These are phyloP conservation scores for Chalciporus piperatus DNA, from an alignment of 768 basidiomycete species.

Conservation along the genomic window DNA sequence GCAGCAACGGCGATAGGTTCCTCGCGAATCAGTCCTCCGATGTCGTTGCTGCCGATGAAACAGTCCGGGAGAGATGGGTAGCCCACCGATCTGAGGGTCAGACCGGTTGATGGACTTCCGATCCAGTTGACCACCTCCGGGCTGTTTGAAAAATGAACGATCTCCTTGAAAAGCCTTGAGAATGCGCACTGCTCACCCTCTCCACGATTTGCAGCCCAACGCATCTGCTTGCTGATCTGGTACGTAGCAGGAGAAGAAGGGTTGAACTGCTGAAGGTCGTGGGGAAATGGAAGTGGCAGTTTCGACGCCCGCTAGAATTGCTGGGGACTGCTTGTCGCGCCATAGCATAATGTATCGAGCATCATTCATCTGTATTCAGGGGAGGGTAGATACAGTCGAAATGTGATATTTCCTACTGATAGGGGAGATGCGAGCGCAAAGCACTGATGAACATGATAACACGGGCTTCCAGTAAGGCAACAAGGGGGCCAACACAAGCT, in stretches of 20 bases:
- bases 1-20: not conserved
- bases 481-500: not conserved
- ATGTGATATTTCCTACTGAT: no score
- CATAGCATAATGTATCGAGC: not conserved
- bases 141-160: not conserved
- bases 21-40: not conserved
- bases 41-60: not conserved
- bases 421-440: not conserved
- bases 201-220: constrained; percentile 5
- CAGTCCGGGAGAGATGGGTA: not conserved
- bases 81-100: not conserved
- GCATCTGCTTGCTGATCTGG: not conserved
- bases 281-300: not conserved
- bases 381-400: not conserved
- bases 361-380: not conserved
- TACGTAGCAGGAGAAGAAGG: not conserved
- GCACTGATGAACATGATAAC: not conserved
- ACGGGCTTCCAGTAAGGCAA: not conserved
- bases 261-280: not conserved
- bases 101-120: not conserved
- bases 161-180: not conserved
- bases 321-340: not conserved
- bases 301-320: not conserved
- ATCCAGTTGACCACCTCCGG: not conserved
- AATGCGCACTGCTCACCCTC: not conserved